Evolutionary conservation across 2,329 filamentous ascomycete species (phyloP), one percentile per base, ranked within the genome.

Genomic region (Hysterium pulicare): DNA sequence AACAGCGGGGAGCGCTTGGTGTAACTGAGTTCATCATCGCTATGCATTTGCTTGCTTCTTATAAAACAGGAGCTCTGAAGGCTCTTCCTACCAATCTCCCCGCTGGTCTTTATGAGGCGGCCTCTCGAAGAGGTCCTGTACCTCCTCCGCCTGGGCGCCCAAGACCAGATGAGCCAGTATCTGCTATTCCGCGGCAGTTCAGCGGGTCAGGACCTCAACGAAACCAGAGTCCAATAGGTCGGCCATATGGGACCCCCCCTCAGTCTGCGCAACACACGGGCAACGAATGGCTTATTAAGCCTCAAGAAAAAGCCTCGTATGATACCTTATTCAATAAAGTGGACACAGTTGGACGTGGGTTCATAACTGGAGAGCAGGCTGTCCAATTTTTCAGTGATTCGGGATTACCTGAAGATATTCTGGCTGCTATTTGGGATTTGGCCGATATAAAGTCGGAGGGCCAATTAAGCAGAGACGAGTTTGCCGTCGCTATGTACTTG

Each of bases 391-490:
- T 98, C 66, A 91, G 87, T 62, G 90, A 95, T 66, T 95, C 91
- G 1, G 86, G 87, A 44, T 76, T 98, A 11, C 81, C 88, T 1
- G 91, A 97, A 62, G 91, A 96, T 57, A 82, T 81, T 8, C 74
- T 98, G 40, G 93, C 93, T 22, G 87, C 94, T 57, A 95, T 98
- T 50, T 98, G 93, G 93, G 93, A 98, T 64, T 79, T 98, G 22
- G 86, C 93, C 11, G 93, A 98, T 68, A 89, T 96, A 67, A 89
- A 88, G 59, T 93, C 89, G 6, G 86, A 90, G 54, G 93, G 93
- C 9, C 84, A 86, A 44, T 73, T 98, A 43, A 90, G 79, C 35
- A 82, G 81, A 55, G 93, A 98, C 53, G 90, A 95, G 57, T 98
- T 98, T 62, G 90, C 93, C 0, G 90, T 98, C 35, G 91, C 93